Evolutionary conservation across 768 basidiomycete genomes (phyloP), one percentile per base, ranked within the genome.

Genomic region (Panaeolus cyanescens): DNA sequence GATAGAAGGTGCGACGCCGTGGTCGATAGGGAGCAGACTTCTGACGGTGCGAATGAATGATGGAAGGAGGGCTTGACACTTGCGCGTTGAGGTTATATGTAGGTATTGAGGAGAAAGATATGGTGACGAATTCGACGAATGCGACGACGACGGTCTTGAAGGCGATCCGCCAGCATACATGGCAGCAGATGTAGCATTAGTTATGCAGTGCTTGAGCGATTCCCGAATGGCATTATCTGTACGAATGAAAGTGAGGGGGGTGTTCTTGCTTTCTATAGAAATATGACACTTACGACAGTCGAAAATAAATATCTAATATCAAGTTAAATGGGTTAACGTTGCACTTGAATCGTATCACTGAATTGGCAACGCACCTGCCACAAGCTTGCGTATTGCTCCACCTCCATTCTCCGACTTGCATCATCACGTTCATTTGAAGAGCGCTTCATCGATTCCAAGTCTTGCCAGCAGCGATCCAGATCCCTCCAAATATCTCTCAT

Each of bases 141-240:
- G 75, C 0, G 79, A 78, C 59, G 70, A 64, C 3, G 81, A 75
- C 65, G 84, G 73, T 72, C 83, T 79, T 72, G 73, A 75, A 32
- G 77, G 84, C 59, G 74, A 83, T 72, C 72, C 79, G 68, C 67
- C 76, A 67, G 67, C 83, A 74, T 73, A 87, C 68, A 72, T 57
- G 4, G 68, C 60, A 8, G 67, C 71, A 33, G 72, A 64, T 19
- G 71, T 61, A 3, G 72, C 65, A 13, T 55, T 65, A 17, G 71
- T 60, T 22, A 69, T 66, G 32, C 70, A 86, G 61, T 88, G 85
- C 68, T 90, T 88, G 31, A 97, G 84, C 2, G 88, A 84, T 70
- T 95, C 93, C 30, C 92, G 88, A 65, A 96, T 90, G 65, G 93
- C 84, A 72, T 95, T 95, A 71, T 95, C 91, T 87, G 64, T 22